These are phyloP conservation scores for Venturia aucupariae DNA, from an alignment of 2,329 filamentous ascomycete species.

Conservation along the genomic window DNA sequence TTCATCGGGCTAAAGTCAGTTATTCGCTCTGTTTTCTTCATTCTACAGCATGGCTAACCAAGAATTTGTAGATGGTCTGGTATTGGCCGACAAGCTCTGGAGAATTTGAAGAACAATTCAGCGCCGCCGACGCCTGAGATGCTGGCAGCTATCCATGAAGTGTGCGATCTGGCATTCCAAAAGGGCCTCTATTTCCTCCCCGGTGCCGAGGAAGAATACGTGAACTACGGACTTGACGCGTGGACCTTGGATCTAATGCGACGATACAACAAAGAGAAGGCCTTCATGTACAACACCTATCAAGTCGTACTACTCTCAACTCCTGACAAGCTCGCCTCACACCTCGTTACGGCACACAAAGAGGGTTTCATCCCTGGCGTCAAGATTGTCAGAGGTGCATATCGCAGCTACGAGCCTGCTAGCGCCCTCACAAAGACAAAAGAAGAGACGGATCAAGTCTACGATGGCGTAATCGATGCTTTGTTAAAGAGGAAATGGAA, in stretches of 20 bases:
- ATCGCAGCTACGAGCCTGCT: slow-evolving; percentile 42
- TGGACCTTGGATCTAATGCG: slow-evolving; percentile 72
- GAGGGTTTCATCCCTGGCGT: slow-evolving; percentile 45
- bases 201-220: slow-evolving; percentile 67
- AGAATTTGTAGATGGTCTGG: slow-evolving; percentile 58
- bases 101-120: slow-evolving; percentile 50
- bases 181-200: slow-evolving; percentile 68
- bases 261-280: slow-evolving; percentile 54
- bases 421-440: slow-evolving; percentile 45
- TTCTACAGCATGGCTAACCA: not conserved
- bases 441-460: slow-evolving; percentile 49
- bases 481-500: slow-evolving; percentile 58
- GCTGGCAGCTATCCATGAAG: slow-evolving; percentile 58
- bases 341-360: slow-evolving; percentile 37
- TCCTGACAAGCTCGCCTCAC: slow-evolving; percentile 32
- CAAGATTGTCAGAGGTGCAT: slow-evolving; percentile 50
- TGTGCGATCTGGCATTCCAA: slow-evolving; percentile 62
- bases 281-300: slow-evolving; percentile 60
- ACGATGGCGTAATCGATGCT: slow-evolving; percentile 60
- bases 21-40: not conserved
- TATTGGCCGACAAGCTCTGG: slow-evolving; percentile 64
- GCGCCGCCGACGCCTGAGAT: slow-evolving; percentile 56
- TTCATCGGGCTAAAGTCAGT: slow-evolving; percentile 46
- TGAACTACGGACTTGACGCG: slow-evolving; percentile 56
- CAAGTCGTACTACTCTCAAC: slow-evolving; percentile 48